These are phyloP conservation scores for Sporothrix curviconia DNA, from an alignment of 2,329 filamentous ascomycete genomes.

Conservation along the genomic window DNA sequence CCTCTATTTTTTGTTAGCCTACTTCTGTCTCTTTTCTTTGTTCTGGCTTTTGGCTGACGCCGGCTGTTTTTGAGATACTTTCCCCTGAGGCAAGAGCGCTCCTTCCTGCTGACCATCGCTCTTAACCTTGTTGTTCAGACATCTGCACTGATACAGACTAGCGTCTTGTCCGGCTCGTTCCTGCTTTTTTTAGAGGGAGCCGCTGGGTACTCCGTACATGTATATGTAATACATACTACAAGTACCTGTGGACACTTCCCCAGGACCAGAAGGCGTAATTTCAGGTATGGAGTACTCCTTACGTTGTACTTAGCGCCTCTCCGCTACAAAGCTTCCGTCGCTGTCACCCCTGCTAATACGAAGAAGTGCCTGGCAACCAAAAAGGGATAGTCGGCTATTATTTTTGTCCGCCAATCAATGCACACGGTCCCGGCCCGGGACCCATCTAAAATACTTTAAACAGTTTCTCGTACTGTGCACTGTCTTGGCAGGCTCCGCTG, in stretches of 20 bases:
- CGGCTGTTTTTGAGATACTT: too few relatives aligned
- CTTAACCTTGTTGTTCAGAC: too few relatives aligned
- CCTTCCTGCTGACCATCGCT: too few relatives aligned
- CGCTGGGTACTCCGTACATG: too few relatives aligned
- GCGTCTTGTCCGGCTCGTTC: background rate
- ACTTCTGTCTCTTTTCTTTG: too few relatives aligned
- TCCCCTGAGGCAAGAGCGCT: too few relatives aligned
- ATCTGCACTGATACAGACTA: background rate
- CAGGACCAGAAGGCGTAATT: background rate
- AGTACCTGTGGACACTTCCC: constrained; percentile 4
- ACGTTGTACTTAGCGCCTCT: background rate
- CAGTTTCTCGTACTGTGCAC: background rate
- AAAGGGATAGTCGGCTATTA: constrained; percentile 5
- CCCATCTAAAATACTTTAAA: background rate
- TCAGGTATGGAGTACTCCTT: too few relatives aligned
- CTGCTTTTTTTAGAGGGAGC: background rate
- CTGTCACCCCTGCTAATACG: background rate
- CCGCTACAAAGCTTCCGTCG: background rate
- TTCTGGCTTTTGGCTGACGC: too few relatives aligned
- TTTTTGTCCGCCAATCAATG: constrained; percentile 6
- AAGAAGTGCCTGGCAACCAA: constrained; percentile 10
- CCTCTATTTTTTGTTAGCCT: too few relatives aligned
- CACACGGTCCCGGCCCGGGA: background rate
- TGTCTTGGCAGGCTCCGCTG: background rate
- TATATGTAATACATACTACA: constrained; percentile 7